Evolutionary conservation across 2,329 filamentous ascomycete genomes (phyloP), one percentile per base, ranked within the genome.

Genomic region (Scedosporium aurantiacum): DNA sequence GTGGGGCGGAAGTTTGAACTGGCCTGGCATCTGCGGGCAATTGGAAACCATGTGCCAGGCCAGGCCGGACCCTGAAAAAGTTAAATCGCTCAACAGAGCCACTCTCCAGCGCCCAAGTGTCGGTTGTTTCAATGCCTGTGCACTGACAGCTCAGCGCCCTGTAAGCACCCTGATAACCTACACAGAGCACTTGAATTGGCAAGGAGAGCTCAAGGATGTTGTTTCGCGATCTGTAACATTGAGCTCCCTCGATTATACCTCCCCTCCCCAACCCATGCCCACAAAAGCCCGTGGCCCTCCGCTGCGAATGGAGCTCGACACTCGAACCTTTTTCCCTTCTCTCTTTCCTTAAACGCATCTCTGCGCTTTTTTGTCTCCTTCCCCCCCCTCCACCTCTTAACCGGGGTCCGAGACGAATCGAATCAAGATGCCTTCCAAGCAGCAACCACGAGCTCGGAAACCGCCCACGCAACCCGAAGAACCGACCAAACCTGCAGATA

Each of bases 351-450:
- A 47, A 47, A 2, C n/a, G 18, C 43, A 54, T 23, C 43, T 50
- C 58, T n/a, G 32, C 32, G 32, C 32, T 37, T 37, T 43, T 28
- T 23, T 40, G n/a, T 60, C 16, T 27, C 23, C 41, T 23, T 52
- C 40, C n/a, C 16, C 57, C 25, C 41, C 41, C 23, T 25, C 40
- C n/a, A 5, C 58, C 25, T 16, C 27, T 23, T 50, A 5, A 27
- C 25, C 10, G 32, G 32, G 32, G 32, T 21, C 23, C 28, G 45
- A 54, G 47, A 55, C 41, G 27, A 54, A 37, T 25, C n/a, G 18
- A 12, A 16, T 21, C 45, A 32, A 60, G 37, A 60, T 60, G 58
- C 47, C 58, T 23, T 55, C 58, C 23, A 54, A 60, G 14, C 12
- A 10, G 47, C 12, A 54, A n/a, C 27, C 54, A 23, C 25, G 54